Percentiles rank a stretch among this genome's conserved stretches.
phyloP scores from a whole-genome alignment of 177 flowering plant genomes.

The Vitis hybrid region DNA sequence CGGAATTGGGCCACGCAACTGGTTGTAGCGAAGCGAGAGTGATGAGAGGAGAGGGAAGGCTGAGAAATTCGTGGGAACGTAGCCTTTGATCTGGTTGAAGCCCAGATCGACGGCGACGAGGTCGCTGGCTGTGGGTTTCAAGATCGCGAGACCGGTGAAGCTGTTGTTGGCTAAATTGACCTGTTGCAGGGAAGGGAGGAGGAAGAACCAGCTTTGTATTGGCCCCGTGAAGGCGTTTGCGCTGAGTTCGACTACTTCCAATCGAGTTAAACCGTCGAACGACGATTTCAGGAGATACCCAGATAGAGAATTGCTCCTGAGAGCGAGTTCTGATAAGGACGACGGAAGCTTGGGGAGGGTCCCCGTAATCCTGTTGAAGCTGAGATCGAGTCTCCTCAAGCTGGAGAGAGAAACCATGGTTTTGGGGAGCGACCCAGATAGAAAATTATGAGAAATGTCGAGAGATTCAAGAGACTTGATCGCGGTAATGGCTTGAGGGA shows the following conservation, averaged over 20 bases:
- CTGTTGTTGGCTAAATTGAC: conserved; percentile 68
- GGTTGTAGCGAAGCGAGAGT: conserved; percentile 65
- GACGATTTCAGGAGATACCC: conserved; percentile 44
- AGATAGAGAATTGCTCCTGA: conserved; percentile 53
- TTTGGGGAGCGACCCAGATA: conserved; percentile 60
- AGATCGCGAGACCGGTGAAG: conserved; percentile 58
- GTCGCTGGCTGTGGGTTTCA: conserved; percentile 34
- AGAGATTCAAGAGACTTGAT: conserved; percentile 47
- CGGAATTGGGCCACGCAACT: conserved; percentile 67
- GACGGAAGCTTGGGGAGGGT: conserved; percentile 60
- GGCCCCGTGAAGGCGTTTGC: conserved; percentile 58
- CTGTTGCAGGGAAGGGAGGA: conserved; percentile 67
- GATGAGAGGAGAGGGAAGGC: conserved; percentile 54
- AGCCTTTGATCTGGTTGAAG: conserved; percentile 61
- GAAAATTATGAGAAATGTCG: conserved; percentile 62
- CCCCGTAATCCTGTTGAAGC: conserved; percentile 75
- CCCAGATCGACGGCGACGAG: conserved; percentile 84
- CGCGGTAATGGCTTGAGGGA: conserved; percentile 48
- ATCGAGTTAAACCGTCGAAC: conserved; percentile 40
- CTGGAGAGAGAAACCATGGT: conserved; percentile 28
- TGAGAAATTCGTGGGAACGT: conserved; percentile 48
- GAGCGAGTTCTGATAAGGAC: conserved; percentile 50
- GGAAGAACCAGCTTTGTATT: conserved; percentile 59
- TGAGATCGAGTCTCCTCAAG: conserved; percentile 60
- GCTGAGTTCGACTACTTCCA: conserved; percentile 78